These are phyloP conservation scores for Stachybotrys chartarum DNA, from an alignment of 2,329 filamentous ascomycete species.

Conservation along the genomic window DNA sequence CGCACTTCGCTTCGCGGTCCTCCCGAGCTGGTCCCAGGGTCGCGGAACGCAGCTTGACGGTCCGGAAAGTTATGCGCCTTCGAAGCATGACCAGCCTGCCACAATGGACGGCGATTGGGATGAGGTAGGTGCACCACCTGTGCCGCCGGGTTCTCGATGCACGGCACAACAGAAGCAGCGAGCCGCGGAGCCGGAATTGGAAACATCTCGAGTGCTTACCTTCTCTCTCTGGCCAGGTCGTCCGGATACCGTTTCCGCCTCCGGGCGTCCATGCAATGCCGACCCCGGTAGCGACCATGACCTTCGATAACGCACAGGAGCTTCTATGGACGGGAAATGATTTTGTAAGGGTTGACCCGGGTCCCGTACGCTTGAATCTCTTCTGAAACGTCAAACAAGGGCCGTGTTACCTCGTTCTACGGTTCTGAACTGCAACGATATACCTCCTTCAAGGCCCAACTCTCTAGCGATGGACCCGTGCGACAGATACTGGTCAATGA, in stretches of 20 bases:
- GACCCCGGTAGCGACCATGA: conserved; percentile 69
- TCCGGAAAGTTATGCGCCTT: conserved; percentile 21
- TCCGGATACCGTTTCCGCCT: conserved; percentile 74
- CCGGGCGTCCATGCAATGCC: conserved; percentile 63
- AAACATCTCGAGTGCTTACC: neutral
- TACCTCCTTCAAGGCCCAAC: conserved; percentile 81
- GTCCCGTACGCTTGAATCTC: neutral
- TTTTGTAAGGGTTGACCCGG: conserved; percentile 51
- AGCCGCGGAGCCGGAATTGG: neutral
- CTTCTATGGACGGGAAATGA: conserved; percentile 91
- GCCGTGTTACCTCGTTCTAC: conserved; percentile 82
- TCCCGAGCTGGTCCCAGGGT: neutral
- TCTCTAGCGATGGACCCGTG: conserved; percentile 65
- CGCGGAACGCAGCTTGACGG: conserved; percentile 2
- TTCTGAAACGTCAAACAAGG: conserved; percentile 41
- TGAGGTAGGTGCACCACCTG: conserved; percentile 41
- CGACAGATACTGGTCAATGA: conserved; percentile 89
- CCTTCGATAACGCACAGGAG: conserved; percentile 85
- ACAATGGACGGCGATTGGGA: conserved; percentile 64
- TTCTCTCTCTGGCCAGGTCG: conserved; percentile 46
- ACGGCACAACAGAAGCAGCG: neutral
- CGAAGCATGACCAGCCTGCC: conserved; percentile 28
- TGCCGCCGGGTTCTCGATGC: neutral
- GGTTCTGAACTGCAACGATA: conserved; percentile 80
- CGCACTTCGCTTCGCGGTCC: neutral